phyloP scores from a whole-genome alignment of 352 stramenopile genomes.

The Globisporangium spiculum region DNA sequence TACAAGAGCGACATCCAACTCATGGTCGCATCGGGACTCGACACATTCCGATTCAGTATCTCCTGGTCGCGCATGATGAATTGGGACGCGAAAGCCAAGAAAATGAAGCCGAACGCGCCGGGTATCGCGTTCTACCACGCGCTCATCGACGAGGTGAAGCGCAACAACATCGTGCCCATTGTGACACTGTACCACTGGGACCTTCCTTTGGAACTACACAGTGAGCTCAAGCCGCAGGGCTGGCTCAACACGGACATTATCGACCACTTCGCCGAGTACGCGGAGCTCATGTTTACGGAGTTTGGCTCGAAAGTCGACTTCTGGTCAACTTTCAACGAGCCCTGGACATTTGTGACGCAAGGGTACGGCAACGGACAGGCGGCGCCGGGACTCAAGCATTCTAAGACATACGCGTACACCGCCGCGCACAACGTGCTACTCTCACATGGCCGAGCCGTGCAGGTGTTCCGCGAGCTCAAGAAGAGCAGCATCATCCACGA shows the following conservation, averaged over 20 bases:
- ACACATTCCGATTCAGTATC: conserved; percentile 93
- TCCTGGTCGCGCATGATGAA: conserved; percentile 90
- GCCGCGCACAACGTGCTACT: conserved; percentile 88
- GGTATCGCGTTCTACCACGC: conserved; percentile 93
- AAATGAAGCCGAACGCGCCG: conserved; percentile 70
- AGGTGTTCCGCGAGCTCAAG: conserved; percentile 67
- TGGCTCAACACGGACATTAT: conserved; percentile 63
- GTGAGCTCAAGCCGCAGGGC: conserved; percentile 67
- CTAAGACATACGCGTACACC: conserved; percentile 36
- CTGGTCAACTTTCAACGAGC: conserved; percentile 96
- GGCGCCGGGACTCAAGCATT: conserved; percentile 35
- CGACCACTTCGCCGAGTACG: conserved; percentile 89
- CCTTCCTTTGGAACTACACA: conserved; percentile 86
- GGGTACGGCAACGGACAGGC: conserved; percentile 57
- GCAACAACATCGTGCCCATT: conserved; percentile 83
- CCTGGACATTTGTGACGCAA: conserved; percentile 55
- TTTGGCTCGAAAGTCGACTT: conserved; percentile 90
- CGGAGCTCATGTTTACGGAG: conserved; percentile 84
- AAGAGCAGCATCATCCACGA: conserved; percentile 23
- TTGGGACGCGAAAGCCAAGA: conserved; percentile 41
- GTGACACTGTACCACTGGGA: conserved; percentile 98
- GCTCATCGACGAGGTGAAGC: conserved; percentile 84
- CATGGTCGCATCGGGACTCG: conserved; percentile 88
- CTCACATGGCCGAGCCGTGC: conserved; percentile 80
- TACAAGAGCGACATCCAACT: conserved; percentile 89